These are phyloP conservation scores for Calonectria pteridis DNA, from an alignment of 2,329 filamentous ascomycete genomes.

Conservation along the genomic window DNA sequence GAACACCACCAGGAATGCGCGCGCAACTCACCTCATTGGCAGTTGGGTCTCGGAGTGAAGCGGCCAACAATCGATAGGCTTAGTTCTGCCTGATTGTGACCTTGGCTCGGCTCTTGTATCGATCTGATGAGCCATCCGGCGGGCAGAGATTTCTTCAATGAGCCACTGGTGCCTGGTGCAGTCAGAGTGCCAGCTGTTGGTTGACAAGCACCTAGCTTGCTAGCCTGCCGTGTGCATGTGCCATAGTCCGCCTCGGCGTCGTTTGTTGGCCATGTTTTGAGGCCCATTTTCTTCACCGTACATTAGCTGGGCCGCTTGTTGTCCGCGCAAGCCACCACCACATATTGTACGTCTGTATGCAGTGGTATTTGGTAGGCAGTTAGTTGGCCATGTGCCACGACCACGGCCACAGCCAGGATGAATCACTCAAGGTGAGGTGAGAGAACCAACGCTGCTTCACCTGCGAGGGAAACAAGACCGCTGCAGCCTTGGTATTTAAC, in stretches of 20 bases:
- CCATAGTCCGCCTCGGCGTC: neutral
- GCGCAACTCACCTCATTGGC: neutral
- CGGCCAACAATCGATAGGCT: conserved; percentile 15
- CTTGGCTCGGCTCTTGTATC: neutral
- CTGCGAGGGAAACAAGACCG: neutral
- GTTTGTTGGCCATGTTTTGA: conserved; percentile 8
- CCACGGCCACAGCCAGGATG: neutral
- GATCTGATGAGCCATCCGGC: conserved; percentile 11
- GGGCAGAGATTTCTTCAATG: neutral
- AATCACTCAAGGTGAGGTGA: neutral
- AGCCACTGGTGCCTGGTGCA: conserved; percentile 10
- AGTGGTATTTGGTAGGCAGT: neutral
- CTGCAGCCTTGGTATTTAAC: conserved; percentile 7
- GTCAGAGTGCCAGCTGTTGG: conserved; percentile 4
- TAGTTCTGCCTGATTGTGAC: neutral
- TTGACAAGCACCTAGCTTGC: neutral
- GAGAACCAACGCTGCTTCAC: neutral
- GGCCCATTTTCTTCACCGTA: conserved; percentile 10
- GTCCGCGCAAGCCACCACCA: conserved; percentile 14
- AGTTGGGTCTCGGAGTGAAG: neutral
- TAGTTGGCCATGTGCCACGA: conserved; percentile 1
- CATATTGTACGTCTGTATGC: neutral
- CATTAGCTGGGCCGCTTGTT: neutral
- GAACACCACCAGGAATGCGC: neutral
- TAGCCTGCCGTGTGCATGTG: neutral